Conservation (phyloP, 495 filamentous ascomycete species). For the Penicillium paxilli region DNA sequence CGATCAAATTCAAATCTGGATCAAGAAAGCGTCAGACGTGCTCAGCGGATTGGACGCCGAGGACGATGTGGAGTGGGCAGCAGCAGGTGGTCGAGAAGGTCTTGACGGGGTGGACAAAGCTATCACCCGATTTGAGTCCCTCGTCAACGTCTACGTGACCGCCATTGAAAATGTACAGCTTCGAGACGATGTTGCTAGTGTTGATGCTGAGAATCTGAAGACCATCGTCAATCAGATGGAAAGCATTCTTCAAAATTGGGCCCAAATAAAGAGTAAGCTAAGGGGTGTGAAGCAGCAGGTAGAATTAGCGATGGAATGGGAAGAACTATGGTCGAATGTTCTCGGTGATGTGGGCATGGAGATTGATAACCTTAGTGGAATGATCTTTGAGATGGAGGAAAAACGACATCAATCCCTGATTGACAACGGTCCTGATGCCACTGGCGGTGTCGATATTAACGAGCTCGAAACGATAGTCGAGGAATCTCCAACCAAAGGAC, state of each 20-base stretch:
- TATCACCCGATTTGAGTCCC: slow-evolving; percentile 77
- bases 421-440: slow-evolving; percentile 49
- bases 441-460: slow-evolving; percentile 75
- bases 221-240: slow-evolving; percentile 85
- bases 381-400: slow-evolving; percentile 98
- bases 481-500: slow-evolving; percentile 66
- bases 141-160: slow-evolving; percentile 85
- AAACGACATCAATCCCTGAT: slow-evolving; percentile 73
- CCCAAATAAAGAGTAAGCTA: slow-evolving; percentile 70
- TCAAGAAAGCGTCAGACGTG: slow-evolving; percentile 83
- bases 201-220: slow-evolving; percentile 66
- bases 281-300: slow-evolving; percentile 83
- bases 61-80: slow-evolving; percentile 97
- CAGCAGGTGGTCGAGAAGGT: slow-evolving; percentile 85
- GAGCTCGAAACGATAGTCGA: slow-evolving; percentile 94
- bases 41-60: slow-evolving; percentile 83
- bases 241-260: slow-evolving; percentile 78
- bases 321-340: slow-evolving; percentile 92
- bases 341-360: slow-evolving; percentile 91
- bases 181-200: slow-evolving; percentile 70
- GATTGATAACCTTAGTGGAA: slow-evolving; percentile 74
- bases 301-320: slow-evolving; percentile 97
- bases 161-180: slow-evolving; percentile 87
- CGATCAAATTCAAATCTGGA: slow-evolving; percentile 90
- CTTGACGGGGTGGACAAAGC: slow-evolving; percentile 86